A percentile compares a stretch with the other conserved stretches of the same genome.
phyloP scores from a whole-genome alignment of 108 stramenopile species.

The Skeletonema tropicum region DNA sequence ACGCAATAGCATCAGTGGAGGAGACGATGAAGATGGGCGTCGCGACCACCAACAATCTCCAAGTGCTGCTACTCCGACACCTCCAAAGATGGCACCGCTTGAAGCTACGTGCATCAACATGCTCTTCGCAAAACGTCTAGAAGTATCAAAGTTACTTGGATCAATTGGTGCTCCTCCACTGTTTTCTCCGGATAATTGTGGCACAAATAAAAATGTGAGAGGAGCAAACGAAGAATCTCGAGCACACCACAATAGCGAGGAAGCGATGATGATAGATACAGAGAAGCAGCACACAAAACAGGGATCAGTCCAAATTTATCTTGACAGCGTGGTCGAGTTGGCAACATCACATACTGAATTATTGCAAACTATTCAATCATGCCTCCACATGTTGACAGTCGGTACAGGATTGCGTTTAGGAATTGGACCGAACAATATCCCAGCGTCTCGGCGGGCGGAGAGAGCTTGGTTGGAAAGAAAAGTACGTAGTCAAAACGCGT shows the following conservation, averaged over 20 bases:
- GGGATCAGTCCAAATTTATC: not conserved
- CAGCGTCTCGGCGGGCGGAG: slow-evolving; percentile 27
- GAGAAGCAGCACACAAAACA: not conserved
- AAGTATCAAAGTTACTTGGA: slow-evolving; percentile 18
- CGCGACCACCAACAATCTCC: not conserved
- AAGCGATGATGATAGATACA: not conserved
- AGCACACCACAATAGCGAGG: not conserved
- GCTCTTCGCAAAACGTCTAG: slow-evolving; percentile 10
- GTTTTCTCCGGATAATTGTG: not conserved
- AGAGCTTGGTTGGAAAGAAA: slow-evolving; percentile 17
- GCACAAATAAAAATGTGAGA: not conserved
- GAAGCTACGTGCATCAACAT: not conserved
- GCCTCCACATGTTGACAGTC: slow-evolving; percentile 6
- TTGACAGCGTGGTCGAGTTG: slow-evolving; percentile 12
- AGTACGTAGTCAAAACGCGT: not conserved
- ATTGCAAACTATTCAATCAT: slow-evolving; percentile 5
- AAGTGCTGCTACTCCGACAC: not conserved
- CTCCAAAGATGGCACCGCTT: not conserved
- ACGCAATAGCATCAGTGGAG: not conserved
- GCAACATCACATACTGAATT: slow-evolving; percentile 14
- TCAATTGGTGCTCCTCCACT: slow-evolving; percentile 29
- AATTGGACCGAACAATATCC: slow-evolving; percentile 16
- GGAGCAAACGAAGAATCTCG: not conserved
- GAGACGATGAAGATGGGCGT: not conserved
- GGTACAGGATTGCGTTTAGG: slow-evolving; percentile 32